Evolutionary conservation across 164 flowering plant species (phyloP), one percentile per base, ranked within the genome.

Genomic region (Macadamia tetraphylla): DNA sequence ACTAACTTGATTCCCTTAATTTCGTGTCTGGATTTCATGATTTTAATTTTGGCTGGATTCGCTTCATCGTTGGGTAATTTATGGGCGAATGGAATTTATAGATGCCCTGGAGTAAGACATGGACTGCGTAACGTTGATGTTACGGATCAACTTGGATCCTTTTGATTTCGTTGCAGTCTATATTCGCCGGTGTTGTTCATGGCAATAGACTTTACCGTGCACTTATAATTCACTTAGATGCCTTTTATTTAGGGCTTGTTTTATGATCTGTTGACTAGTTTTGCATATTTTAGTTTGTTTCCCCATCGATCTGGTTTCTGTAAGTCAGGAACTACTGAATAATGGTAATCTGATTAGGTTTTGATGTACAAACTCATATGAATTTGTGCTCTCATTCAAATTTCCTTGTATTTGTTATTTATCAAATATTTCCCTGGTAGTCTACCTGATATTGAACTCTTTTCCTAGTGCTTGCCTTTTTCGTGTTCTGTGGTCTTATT

Each of bases 261-360:
- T 2, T 67, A 9, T 43, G 70, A 30, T 58, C 53, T 30, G 12
- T 52, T 17, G 6, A 52, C 12, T 55, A 6, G 64, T 23, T 51
- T 61, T 69, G 51, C 35, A 23, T 35, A 52, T 62, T 62, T 46
- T 44, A 44, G 42, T 30, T 8, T 1, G 23, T 6, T 68, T 7
- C 52, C 40, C 3, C 48, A 17, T 11, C 43, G 71, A 62, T 69
- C 65, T 62, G 51, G 52, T 15, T 61, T 62, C 10, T 69, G 18
- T 32, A 46, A 46, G 17, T 17, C 60, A n/a, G 15, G 35, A 9
- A n/a, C 35, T 44, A 31, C 9, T 67, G 1, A 17, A 0, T 9
- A 6, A 12, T 31, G n/a, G 17, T n/a, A 6, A 49, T 49, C 44
- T 1, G 32, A 0, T 55, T 0, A 18, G 29, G 7, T 18, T 46